A percentile compares a stretch with the other conserved stretches of the same genome.
These are phyloP conservation scores for Nissolia schottii DNA, from an alignment of 306 rosid species.

Conservation along the genomic window DNA sequence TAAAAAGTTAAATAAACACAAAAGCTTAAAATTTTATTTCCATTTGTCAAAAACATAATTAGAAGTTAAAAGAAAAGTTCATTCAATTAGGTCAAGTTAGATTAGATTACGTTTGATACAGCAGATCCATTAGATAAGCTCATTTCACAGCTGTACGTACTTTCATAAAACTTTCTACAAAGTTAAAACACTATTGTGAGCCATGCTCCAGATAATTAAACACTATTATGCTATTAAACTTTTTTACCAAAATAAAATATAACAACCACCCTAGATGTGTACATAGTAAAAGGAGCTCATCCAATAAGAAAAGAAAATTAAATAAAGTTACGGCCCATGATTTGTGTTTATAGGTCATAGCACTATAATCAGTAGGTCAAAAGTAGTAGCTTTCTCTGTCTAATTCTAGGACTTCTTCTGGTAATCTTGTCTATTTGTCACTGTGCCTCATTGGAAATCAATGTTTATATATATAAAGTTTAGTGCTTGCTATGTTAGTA, in stretches of 20 bases:
- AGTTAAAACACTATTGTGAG: too few relatives aligned
- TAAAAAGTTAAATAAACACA: too few relatives aligned
- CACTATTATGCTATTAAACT: too few relatives aligned
- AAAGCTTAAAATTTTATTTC: not conserved
- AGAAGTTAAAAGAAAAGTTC: not conserved
- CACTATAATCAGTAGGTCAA: constrained; percentile 26
- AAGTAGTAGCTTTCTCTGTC: constrained; percentile 21
- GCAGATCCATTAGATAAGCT: not conserved
- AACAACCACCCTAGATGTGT: not conserved
- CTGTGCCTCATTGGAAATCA: not conserved
- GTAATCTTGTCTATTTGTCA: not conserved
- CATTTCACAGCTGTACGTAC: not conserved
- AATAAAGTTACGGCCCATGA: not conserved
- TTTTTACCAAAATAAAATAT: too few relatives aligned
- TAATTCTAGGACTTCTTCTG: constrained; percentile 2
- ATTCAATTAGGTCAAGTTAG: not conserved
- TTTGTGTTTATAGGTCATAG: constrained; percentile 9
- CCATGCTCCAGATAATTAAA: too few relatives aligned
- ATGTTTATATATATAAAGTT: too few relatives aligned
- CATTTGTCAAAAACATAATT: not conserved
- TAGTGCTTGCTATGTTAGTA: too few relatives aligned
- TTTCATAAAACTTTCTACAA: not conserved
- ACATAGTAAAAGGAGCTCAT: not conserved
- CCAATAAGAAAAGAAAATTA: not conserved
- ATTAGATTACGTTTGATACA: not conserved